Base-by-base conservation (phyloP, 495 filamentous ascomycete genomes). In the Penicillium turbatum region DNA sequence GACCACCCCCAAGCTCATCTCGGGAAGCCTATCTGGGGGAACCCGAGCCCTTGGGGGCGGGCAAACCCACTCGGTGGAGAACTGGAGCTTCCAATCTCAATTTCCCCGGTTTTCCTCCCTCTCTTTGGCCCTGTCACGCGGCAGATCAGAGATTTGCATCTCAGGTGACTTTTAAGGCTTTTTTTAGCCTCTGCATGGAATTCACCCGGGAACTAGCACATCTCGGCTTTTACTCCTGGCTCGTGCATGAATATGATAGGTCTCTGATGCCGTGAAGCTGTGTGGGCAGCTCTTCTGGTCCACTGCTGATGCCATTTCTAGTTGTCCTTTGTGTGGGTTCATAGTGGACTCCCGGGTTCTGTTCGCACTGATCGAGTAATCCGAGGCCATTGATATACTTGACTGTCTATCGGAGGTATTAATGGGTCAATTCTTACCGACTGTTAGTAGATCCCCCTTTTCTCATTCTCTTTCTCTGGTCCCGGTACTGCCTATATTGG, bases 21-120 rank as follows among this genome's bases (percentile, higher is more conserved):
- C 57, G 63, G 63, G 56, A 66, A 64, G 50, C 61, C 63, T 62
- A 59, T 61, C 57, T 59, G 50, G 63, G 63, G 61, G 37, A 61
- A 57, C 50, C 63, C 57, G 61, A 16, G n/a, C 13, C 21, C 21
- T 24, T 24, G 21, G 21, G 21, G 21, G 2, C 21, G 21, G 21
- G 44, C 36, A 34, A 29, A 19, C n/a, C 53, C 53, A 43, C 50
- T 48, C 6, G 17, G 36, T 40, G 38, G 26, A 32, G n/a, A 43
- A 44, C 52, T 49, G 44, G 54, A 47, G 48, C 21, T 24, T 24
- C 21, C 21, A 40, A 34, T 2, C 4, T 11, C 15, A 48, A 24
- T 35, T 43, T 42, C 36, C 49, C 42, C 43, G 19, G 49, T 47
- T 47, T 48, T 43, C 4, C 41, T 38, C 31, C 2, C 5, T 15